Conservation (phyloP, 805 yeast genomes). For the Kodamaea neixiangensis region DNA sequence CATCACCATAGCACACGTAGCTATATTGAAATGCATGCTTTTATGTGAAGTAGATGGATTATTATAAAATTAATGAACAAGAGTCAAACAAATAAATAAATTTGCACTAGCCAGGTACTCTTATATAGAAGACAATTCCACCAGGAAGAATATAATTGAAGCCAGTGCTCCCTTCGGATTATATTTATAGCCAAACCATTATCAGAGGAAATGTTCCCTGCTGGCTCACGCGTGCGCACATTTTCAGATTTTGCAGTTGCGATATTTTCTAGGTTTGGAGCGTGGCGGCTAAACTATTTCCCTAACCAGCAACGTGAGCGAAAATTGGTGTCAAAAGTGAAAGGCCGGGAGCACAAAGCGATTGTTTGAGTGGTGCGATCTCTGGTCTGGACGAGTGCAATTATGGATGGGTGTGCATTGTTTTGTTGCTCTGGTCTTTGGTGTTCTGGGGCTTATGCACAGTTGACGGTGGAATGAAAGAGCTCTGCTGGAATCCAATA, state of each 20-base stretch:
- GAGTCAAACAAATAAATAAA: no score
- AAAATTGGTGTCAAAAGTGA: background rate
- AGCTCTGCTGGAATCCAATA: background rate
- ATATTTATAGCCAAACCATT: background rate
- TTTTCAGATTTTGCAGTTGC: background rate
- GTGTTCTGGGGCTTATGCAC: no score
- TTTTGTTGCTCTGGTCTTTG: background rate
- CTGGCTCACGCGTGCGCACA: background rate
- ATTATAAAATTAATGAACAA: no score
- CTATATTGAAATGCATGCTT: slow-evolving; percentile 9
- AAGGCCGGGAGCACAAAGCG: background rate
- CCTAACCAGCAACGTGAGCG: background rate
- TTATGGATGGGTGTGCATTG: background rate
- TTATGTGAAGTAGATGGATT: background rate
- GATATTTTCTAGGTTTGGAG: background rate
- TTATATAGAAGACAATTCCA: no score
- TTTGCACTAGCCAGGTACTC: no score
- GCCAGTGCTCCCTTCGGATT: background rate
- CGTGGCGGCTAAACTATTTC: background rate
- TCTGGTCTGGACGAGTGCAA: background rate
- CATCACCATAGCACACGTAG: slow-evolving; percentile 4
- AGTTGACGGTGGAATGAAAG: background rate
- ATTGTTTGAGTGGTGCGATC: background rate
- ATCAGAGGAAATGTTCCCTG: background rate
- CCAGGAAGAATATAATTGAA: background rate